Evolutionary conservation across 2,329 filamentous ascomycete species (phyloP).

Genomic region (Colletotrichum sp.): DNA sequence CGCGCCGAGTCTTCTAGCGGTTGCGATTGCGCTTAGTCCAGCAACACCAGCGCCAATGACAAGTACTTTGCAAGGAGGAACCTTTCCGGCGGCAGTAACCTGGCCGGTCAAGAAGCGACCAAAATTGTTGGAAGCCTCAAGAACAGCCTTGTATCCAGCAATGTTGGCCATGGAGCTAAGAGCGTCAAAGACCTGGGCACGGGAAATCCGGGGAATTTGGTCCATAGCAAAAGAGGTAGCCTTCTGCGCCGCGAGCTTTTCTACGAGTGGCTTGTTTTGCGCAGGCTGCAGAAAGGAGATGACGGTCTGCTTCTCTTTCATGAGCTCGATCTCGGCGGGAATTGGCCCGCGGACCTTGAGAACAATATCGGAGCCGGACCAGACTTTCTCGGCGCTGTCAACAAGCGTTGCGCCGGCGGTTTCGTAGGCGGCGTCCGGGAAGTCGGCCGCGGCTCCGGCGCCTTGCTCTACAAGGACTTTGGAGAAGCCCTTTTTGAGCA

Average conservation of each 20-base stretch:
- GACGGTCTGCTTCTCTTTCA: constrained; percentile 74
- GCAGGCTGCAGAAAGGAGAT: constrained; percentile 85
- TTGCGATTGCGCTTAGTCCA: constrained; percentile 86
- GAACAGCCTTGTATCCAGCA: constrained; percentile 88
- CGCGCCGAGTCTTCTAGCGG: constrained; percentile 83
- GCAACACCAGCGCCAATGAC: constrained; percentile 92
- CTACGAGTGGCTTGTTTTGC: constrained; percentile 78
- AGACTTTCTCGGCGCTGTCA: constrained; percentile 70
- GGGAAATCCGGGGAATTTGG: constrained; percentile 87
- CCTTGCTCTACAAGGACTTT: constrained; percentile 80
- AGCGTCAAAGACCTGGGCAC: constrained; percentile 87
- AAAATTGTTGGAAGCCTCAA: constrained; percentile 89
- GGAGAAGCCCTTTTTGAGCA: constrained; percentile 85
- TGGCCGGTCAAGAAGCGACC: constrained; percentile 89
- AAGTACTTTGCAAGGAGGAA: constrained; percentile 87
- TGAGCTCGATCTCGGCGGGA: constrained; percentile 69
- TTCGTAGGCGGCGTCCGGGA: constrained; percentile 78
- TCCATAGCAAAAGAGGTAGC: constrained; percentile 90
- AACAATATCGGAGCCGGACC: constrained; percentile 77
- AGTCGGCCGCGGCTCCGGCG: constrained; percentile 79
- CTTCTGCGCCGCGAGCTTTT: constrained; percentile 72
- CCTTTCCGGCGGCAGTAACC: constrained; percentile 88
- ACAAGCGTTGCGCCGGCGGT: constrained; percentile 80
- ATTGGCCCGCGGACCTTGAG: constrained; percentile 84
- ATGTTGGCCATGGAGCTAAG: constrained; percentile 95